phyloP scores from a whole-genome alignment of 345 rosid genomes.

The Acer campestre region DNA sequence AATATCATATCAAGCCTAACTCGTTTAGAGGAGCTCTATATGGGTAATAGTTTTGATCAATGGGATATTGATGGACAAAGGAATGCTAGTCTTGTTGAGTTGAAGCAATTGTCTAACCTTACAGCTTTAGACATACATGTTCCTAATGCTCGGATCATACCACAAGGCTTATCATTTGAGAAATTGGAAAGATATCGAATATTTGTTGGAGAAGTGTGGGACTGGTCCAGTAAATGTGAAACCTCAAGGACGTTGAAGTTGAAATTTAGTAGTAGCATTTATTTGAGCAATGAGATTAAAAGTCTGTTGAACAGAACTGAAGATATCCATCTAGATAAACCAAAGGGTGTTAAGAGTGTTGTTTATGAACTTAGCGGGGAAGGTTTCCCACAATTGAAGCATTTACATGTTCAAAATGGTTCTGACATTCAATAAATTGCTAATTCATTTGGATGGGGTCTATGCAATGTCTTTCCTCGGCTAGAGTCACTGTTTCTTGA shows the following conservation, averaged over 20 bases:
- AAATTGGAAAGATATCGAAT: background rate
- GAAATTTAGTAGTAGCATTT: background rate
- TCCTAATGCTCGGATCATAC: conserved; percentile 1
- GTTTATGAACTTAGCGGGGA: conserved; percentile 12
- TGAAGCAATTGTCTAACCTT: conserved; percentile 17
- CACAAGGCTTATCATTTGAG: background rate
- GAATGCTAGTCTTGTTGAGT: conserved; percentile 27
- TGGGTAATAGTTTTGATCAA: conserved; percentile 7
- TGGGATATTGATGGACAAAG: conserved; percentile 23
- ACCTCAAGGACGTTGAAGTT: conserved; percentile 10
- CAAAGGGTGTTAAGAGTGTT: background rate
- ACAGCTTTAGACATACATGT: conserved; percentile 6
- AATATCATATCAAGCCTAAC: conserved; percentile 18
- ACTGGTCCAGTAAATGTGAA: background rate
- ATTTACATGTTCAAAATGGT: conserved; percentile 15
- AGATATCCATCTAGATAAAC: conserved; percentile 9
- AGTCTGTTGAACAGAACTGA: conserved; percentile 16
- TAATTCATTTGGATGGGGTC: background rate
- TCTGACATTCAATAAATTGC: background rate
- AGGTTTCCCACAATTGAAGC: conserved; percentile 28
- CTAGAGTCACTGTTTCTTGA: conserved; percentile 10
- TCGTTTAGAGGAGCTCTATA: conserved; percentile 26
- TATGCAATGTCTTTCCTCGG: background rate
- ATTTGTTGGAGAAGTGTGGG: background rate
- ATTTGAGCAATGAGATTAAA: background rate